These are phyloP conservation scores for Taiwanofungus camphoratus DNA, from an alignment of 1,284 basidiomycete species.

Conservation along the genomic window DNA sequence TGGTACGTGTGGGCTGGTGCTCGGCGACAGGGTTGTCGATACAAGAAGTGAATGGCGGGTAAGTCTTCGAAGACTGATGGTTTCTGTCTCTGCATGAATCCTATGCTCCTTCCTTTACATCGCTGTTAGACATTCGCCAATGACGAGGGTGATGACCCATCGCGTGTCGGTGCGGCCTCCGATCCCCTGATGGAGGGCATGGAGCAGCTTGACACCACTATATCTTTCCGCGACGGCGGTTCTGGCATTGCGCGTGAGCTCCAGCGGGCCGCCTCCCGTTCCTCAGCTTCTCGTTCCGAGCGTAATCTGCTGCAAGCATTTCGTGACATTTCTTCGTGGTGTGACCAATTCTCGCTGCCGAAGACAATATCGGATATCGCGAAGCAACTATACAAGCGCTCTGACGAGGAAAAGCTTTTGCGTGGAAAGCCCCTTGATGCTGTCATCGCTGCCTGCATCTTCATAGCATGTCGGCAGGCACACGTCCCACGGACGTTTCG, in stretches of 20 bases:
- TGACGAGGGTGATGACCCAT: constrained; percentile 98
- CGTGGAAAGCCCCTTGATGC: constrained; percentile 91
- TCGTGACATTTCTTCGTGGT: constrained; percentile 89
- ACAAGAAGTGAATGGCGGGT: constrained; percentile 97
- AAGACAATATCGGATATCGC: constrained; percentile 94
- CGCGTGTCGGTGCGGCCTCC: constrained; percentile 95
- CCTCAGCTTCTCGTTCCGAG: constrained; percentile 72
- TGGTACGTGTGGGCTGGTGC: constrained; percentile 90
- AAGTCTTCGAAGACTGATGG: constrained; percentile 34
- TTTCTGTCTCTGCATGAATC: constrained; percentile 15
- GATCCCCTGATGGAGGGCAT: constrained; percentile 93
- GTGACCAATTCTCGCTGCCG: constrained; percentile 91
- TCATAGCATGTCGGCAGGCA: constrained; percentile 93
- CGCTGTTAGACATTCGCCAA: constrained; percentile 89
- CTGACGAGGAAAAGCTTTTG: constrained; percentile 91
- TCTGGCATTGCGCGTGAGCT: constrained; percentile 90
- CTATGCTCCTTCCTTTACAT: constrained; percentile 13
- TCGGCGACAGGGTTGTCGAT: constrained; percentile 96
- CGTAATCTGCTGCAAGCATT: constrained; percentile 85
- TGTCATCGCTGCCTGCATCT: constrained; percentile 96
- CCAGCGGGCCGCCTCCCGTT: constrained; percentile 84
- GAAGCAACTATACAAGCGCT: constrained; percentile 95
- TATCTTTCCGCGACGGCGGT: constrained; percentile 92
- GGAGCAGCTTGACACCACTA: constrained; percentile 90
- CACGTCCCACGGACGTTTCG: constrained; percentile 93